phyloP scores from a whole-genome alignment of 2,329 filamentous ascomycete genomes.

The Hypoxylon rubiginosum region DNA sequence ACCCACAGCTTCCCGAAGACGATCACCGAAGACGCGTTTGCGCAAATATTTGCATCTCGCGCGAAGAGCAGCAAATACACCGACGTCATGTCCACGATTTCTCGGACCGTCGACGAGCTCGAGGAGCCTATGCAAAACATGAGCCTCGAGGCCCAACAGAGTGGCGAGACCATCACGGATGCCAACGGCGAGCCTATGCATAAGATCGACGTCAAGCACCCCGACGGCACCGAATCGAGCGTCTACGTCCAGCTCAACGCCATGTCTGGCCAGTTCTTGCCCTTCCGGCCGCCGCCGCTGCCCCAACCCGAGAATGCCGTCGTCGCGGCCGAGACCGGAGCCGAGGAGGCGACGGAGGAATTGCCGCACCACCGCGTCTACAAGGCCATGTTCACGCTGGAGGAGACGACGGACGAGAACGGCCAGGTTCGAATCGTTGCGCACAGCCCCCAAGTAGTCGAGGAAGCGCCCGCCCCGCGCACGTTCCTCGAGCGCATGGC shows the following conservation, averaged over 20 bases:
- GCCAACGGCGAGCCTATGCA: constrained; percentile 61
- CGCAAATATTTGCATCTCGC: constrained; percentile 80
- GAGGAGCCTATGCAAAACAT: constrained; percentile 70
- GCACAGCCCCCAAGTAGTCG: constrained; percentile 70
- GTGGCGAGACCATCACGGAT: constrained; percentile 51
- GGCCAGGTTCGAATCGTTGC: constrained; percentile 72
- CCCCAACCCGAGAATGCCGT: constrained; percentile 71
- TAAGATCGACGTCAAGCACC: constrained; percentile 66
- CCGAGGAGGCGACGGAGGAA: constrained; percentile 50
- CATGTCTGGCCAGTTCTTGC: constrained; percentile 78
- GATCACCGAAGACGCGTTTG: constrained; percentile 81
- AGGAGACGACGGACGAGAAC: constrained; percentile 72
- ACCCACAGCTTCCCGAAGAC: constrained; percentile 82
- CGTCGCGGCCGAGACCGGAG: constrained; percentile 57
- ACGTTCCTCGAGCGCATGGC: constrained; percentile 80
- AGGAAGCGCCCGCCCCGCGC: constrained; percentile 60
- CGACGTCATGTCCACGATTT: constrained; percentile 77
- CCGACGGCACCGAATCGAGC: constrained; percentile 69
- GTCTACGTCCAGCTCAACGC: constrained; percentile 76
- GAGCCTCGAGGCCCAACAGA: constrained; percentile 60
- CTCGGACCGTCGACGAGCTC: constrained; percentile 69
- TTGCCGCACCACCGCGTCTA: constrained; percentile 68
- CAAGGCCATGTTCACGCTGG: constrained; percentile 75
- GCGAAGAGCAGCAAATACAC: constrained; percentile 64
- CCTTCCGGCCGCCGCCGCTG: constrained; percentile 87